A percentile compares a stretch with the other conserved stretches of the same genome.
Evolutionary conservation across 257 asterid genomes (phyloP).

Genomic region (Solanum chiquidenum): DNA sequence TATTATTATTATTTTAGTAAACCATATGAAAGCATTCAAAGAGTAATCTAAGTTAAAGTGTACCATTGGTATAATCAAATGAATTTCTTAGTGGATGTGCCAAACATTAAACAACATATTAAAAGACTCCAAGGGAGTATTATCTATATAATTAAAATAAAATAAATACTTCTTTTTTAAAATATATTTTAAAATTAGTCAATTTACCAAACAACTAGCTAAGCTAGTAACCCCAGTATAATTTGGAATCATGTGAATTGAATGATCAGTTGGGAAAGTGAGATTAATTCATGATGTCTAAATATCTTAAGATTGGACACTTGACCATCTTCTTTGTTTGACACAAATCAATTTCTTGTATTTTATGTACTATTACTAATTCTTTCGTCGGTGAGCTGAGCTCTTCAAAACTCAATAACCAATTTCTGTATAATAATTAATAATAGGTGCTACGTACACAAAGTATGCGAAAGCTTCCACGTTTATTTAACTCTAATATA

Average conservation of each 20-base stretch:
- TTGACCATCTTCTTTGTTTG: neutral
- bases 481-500: neutral
- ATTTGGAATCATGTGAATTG: neutral
- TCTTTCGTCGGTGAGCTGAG: neutral
- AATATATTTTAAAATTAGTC: neutral
- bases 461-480: neutral
- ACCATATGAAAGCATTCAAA: neutral
- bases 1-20: neutral
- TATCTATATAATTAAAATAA: neutral
- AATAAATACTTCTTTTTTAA: too few relatives aligned
- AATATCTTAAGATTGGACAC: neutral
- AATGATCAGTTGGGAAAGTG: neutral
- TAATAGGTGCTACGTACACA: neutral
- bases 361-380: neutral
- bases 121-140: neutral
- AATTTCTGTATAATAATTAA: neutral
- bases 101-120: neutral
- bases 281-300: neutral
- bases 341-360: neutral
- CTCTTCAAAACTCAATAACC: neutral
- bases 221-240: neutral
- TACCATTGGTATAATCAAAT: neutral
- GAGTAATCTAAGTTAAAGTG: neutral
- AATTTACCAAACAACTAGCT: neutral
- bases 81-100: neutral